phyloP scores from a whole-genome alignment of 2,329 filamentous ascomycete species.

The Claviceps capensis region DNA sequence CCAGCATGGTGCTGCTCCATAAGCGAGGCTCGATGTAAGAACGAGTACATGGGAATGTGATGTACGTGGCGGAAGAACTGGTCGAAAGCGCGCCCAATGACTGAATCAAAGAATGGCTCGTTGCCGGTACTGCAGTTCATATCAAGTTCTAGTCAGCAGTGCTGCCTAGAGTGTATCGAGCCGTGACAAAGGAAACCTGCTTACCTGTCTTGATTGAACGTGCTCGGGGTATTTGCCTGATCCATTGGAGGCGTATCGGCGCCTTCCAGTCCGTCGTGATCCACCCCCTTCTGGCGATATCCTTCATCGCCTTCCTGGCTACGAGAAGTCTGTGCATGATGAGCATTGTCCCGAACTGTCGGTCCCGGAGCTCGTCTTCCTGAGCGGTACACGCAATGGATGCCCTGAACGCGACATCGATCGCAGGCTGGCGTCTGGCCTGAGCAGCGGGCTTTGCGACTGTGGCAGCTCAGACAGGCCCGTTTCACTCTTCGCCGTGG shows the following conservation, averaged over 20 bases:
- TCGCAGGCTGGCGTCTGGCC: slow-evolving; percentile 43
- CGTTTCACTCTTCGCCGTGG: slow-evolving; percentile 40
- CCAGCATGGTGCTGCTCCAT: slow-evolving; percentile 45
- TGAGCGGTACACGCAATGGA: slow-evolving; percentile 41
- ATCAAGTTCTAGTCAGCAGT: not conserved
- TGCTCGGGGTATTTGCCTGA: slow-evolving; percentile 19
- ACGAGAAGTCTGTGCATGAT: slow-evolving; percentile 17
- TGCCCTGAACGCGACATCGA: slow-evolving; percentile 33
- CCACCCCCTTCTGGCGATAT: slow-evolving; percentile 2
- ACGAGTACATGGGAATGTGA: slow-evolving; percentile 45
- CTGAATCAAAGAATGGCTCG: slow-evolving; percentile 32
- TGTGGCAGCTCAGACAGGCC: slow-evolving; percentile 44
- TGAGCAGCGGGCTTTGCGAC: slow-evolving; percentile 43
- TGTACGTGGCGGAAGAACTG: slow-evolving; percentile 46
- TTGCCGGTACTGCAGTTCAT: slow-evolving; percentile 15
- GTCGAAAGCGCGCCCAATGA: slow-evolving; percentile 39
- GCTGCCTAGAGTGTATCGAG: not conserved
- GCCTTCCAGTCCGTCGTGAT: slow-evolving; percentile 18
- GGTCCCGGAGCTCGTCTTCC: slow-evolving; percentile 26
- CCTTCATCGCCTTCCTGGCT: slow-evolving; percentile 20
- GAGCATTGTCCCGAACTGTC: slow-evolving; percentile 9
- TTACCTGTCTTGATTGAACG: slow-evolving; percentile 21
- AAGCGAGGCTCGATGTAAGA: slow-evolving; percentile 43
- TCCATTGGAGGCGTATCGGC: slow-evolving; percentile 23
- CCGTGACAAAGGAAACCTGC: slow-evolving; percentile 4